Evolutionary conservation across 1,284 basidiomycete genomes (phyloP), one percentile per base, ranked within the genome.

Genomic region (Volvariella surrecta): DNA sequence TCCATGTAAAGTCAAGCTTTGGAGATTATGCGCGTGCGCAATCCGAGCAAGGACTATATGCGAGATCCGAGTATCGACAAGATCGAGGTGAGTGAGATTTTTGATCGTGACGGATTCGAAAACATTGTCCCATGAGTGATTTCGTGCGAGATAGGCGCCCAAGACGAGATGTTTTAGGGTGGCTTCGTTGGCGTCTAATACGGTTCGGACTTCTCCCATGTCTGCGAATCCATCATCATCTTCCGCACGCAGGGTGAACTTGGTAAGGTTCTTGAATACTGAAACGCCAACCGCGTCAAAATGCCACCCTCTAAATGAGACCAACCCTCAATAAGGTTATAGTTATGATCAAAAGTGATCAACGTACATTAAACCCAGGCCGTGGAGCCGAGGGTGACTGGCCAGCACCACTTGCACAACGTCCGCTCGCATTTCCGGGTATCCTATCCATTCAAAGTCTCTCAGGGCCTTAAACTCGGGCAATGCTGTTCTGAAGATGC

Each of bases 381-480:
- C 64, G 16, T 67, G 66, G 21, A 82, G 60, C 39, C 68, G 62
- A 2, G 75, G 64, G 49, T 80, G 78, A 32, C 65, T 72, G 2
- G 63, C 55, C 3, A 76, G 58, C 1, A 82, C 63, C 4, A 64
- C 68, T 50, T 76, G 66, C 0, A 83, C 76, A 67, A 78, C 75
- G 41, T 80, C 76, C 7, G 63, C 73, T 9, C 71, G 67, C 55
- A 82, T 62, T 54, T 82, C 79, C 1, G 78, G 79, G 52, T 81
- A 82, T 3, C 79, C 79, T 17, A 82, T 79, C 79, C 79, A 83
- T 58, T 83, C 79, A 54, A 82, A 79, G 47, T 80, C 76, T 20
- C 63, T 57, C 7, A 82, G 60, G 9, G 70, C 68, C 45, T 63
- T 76, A 59, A 82, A 82, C 28, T 73, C 72, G 1, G 76, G 75